These are phyloP conservation scores for Gossypium thurberi DNA, from an alignment of 345 rosid genomes.

Conservation along the genomic window DNA sequence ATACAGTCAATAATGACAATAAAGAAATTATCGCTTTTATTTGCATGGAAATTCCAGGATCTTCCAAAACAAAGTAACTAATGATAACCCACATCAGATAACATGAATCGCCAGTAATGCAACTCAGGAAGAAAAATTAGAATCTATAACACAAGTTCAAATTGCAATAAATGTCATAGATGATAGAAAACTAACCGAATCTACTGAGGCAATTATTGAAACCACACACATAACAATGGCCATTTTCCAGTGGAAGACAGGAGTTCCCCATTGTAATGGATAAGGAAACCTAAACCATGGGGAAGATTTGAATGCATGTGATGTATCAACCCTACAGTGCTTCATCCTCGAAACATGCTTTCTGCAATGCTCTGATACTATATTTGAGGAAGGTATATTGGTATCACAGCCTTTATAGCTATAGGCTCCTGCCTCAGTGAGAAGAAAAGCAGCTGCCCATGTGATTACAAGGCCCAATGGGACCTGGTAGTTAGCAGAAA, in stretches of 20 bases:
- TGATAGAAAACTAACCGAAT: conserved; percentile 59
- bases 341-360: conserved; percentile 72
- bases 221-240: conserved; percentile 86
- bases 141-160: neutral
- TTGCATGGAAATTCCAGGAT: neutral
- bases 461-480: conserved; percentile 90
- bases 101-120: neutral
- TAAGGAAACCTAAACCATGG: conserved; percentile 98
- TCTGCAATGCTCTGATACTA: conserved; percentile 81
- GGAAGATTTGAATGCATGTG: conserved; percentile 71
- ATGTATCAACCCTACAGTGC: conserved; percentile 81
- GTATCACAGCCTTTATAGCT: conserved; percentile 77
- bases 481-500: conserved; percentile 45
- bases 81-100: neutral
- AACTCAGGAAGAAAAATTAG: neutral
- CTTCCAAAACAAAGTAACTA: neutral
- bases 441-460: conserved; percentile 85
- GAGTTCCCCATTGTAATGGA: conserved; percentile 98
- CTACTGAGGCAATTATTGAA: conserved; percentile 75
- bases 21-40: neutral
- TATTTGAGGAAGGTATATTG: conserved; percentile 77
- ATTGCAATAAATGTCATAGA: conserved; percentile 2
- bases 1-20: neutral
- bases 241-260: conserved; percentile 86
- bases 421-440: conserved; percentile 82